Conservation (phyloP, 192 early-diverging fungal species). For the Umbelopsis sp. region DNA sequence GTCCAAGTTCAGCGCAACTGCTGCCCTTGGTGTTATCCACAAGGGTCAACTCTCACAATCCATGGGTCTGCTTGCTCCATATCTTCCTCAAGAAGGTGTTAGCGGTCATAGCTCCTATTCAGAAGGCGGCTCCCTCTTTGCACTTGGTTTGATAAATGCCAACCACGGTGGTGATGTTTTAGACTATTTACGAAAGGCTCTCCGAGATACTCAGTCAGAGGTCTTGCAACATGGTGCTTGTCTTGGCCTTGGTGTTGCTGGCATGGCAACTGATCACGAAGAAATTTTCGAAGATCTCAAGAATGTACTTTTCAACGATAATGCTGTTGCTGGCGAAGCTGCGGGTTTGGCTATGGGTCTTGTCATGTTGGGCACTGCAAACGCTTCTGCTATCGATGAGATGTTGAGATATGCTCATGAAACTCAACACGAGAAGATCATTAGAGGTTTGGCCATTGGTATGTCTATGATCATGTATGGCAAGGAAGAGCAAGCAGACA, state of each 20-base stretch:
- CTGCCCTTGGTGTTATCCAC: constrained; percentile 97
- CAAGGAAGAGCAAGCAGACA: constrained; percentile 92
- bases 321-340: constrained; percentile 96
- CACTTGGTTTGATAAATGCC: constrained; percentile 95
- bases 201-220: constrained; percentile 80
- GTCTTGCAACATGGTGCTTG: constrained; percentile 96
- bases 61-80: constrained; percentile 83
- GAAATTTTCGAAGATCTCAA: constrained; percentile 88
- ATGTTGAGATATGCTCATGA: constrained; percentile 98
- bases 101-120: constrained; percentile 84
- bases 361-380: constrained; percentile 94
- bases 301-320: constrained; percentile 88
- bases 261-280: constrained; percentile 92
- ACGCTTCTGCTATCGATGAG: constrained; percentile 79
- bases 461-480: constrained; percentile 98
- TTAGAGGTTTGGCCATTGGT: constrained; percentile 92
- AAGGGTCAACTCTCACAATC: constrained; percentile 92
- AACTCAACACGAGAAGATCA: constrained; percentile 99
- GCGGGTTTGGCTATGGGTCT: constrained; percentile 96
- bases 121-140: constrained; percentile 97
- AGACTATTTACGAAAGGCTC: constrained; percentile 77
- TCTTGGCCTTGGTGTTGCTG: constrained; percentile 93
- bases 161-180: constrained; percentile 88
- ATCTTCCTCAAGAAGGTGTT: constrained; percentile 91
- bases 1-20: constrained; percentile 99